Evolutionary conservation across 352 stramenopile genomes (phyloP).

Genomic region (Blastocystis sp.): DNA sequence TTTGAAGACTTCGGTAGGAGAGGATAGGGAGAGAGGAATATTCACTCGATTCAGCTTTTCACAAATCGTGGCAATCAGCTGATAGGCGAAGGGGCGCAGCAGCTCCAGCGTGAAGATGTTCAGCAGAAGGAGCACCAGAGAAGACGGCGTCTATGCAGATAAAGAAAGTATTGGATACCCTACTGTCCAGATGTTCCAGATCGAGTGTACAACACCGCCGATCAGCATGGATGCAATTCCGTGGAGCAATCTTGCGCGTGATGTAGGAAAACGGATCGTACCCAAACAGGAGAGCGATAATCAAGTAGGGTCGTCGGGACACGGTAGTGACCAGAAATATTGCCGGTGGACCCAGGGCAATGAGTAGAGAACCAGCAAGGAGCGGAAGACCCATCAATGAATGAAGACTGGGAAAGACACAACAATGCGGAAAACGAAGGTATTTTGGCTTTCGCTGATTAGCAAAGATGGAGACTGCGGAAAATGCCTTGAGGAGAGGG

Average conservation of each 20-base stretch:
- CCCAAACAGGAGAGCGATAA: slow-evolving; percentile 36
- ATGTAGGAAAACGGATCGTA: background rate
- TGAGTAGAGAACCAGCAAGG: slow-evolving; percentile 40
- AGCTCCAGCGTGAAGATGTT: slow-evolving; percentile 27
- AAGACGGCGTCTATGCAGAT: slow-evolving; percentile 14
- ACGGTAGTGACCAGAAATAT: slow-evolving; percentile 60
- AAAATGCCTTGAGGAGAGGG: no score
- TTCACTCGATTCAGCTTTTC: slow-evolving; percentile 38
- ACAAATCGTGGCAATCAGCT: slow-evolving; percentile 23
- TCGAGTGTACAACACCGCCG: slow-evolving; percentile 30
- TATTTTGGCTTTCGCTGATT: no score
- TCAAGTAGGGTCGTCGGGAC: slow-evolving; percentile 49
- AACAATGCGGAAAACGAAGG: no score
- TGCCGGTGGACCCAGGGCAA: slow-evolving; percentile 31
- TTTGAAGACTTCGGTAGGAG: slow-evolving; percentile 47
- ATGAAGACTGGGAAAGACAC: background rate
- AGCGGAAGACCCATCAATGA: slow-evolving; percentile 33
- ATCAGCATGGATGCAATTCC: slow-evolving; percentile 24
- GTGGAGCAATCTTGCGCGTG: slow-evolving; percentile 2
- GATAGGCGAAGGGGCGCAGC: slow-evolving; percentile 36
- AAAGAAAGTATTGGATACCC: background rate
- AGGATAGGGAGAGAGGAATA: slow-evolving; percentile 47
- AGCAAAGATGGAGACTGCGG: no score
- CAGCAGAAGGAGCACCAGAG: background rate
- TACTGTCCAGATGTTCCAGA: slow-evolving; percentile 66